Conservation (phyloP, 768 basidiomycete genomes). For the Psilocybe cyanescens region DNA sequence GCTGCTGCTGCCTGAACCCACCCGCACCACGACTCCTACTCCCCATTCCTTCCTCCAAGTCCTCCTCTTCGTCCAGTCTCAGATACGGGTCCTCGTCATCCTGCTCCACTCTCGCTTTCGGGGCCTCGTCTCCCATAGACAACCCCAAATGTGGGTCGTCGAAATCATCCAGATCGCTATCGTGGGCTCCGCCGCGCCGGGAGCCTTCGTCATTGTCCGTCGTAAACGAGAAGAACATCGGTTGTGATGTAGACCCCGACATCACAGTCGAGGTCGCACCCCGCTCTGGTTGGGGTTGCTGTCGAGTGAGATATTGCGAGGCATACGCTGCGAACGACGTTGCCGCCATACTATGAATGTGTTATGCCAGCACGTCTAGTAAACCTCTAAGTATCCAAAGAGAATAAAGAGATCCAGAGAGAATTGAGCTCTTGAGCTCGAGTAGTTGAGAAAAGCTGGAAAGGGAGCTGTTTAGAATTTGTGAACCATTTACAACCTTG, state of each 20-base stretch:
- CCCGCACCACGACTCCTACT: constrained; percentile 17
- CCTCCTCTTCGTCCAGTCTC: constrained; percentile 67
- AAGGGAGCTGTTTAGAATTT: no score
- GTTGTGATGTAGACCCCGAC: constrained; percentile 65
- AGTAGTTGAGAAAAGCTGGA: no score
- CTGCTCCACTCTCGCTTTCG: constrained; percentile 29
- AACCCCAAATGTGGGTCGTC: constrained; percentile 76
- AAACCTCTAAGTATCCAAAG: neutral
- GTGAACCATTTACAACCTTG: no score
- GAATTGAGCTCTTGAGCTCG: no score
- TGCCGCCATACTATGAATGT: neutral
- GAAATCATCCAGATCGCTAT: constrained; percentile 66
- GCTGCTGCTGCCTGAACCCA: constrained; percentile 31
- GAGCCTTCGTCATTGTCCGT: constrained; percentile 72
- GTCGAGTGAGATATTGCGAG: constrained; percentile 77
- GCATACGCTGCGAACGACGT: constrained; percentile 74
- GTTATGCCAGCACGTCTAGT: no score
- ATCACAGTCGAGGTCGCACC: neutral
- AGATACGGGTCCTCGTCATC: constrained; percentile 82
- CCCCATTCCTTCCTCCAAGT: constrained; percentile 32
- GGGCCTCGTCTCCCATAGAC: constrained; percentile 31
- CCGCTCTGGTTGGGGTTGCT: constrained; percentile 35
- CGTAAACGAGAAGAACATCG: constrained; percentile 88
- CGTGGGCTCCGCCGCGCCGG: constrained; percentile 37
- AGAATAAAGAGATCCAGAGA: no score